Evolutionary conservation across 1,284 basidiomycete species (phyloP), one percentile per base, ranked within the genome.

Genomic region (Ganoderma boninense): DNA sequence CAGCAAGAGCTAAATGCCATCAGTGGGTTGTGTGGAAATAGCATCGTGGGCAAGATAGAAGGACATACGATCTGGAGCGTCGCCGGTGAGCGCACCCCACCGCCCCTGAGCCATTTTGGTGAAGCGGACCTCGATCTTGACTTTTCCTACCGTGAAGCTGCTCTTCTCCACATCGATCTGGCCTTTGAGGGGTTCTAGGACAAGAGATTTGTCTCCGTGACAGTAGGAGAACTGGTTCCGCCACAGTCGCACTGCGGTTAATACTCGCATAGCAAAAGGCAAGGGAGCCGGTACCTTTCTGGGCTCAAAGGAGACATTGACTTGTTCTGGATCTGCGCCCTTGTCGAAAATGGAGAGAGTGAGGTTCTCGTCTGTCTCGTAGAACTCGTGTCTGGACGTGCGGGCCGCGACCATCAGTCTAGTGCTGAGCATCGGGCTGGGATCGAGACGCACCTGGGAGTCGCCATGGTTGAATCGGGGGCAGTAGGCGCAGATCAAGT

Each of bases 111-210:
- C 86, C 69, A 85, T 82, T 82, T 96, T 97, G 43, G 77, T 82
- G 32, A 96, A 84, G 26, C 87, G 86, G 64, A 94, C 80, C 79
- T 96, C 96, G 64, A 97, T 87, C 80, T 98, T 98, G 74, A 95
- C 90, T 75, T 92, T 92, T 14, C 95, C 89, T 18, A 97, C 90
- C 4, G 89, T 88, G 80, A 85, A 93, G 29, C 86, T 85, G 75
- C 90, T 89, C 70, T 85, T 83, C 26, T 85, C 84, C 0, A 92
- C 84, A 76, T 92, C 87, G 75, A 98, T 95, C 79, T 91, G 89
- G 62, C 93, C 94, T 75, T 92, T 93, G 14, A 98, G 85, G 14
- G 96, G 96, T 69, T 92, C 87, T 29, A 97, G 83, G 10, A 85
- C 81, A 60, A 92, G 85, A 38, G 78, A 80, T 75, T 90, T 92